Evolutionary conservation across 1,139 yeast genomes (phyloP), one percentile per base, ranked within the genome.

Genomic region (Magnusiomyces paraingens): DNA sequence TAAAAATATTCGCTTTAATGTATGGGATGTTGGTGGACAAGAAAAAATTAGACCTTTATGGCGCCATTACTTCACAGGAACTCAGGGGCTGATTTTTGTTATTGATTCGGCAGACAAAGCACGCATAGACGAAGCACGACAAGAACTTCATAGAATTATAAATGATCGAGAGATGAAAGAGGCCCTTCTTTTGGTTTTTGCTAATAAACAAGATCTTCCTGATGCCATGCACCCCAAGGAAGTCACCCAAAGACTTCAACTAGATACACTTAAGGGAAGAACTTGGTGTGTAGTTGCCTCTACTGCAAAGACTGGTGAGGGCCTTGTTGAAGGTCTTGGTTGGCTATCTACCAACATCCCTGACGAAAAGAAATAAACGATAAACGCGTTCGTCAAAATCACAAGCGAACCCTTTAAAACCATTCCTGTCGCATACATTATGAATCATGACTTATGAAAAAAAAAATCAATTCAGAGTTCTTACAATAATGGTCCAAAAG

Each of bases 11-110:
- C 83, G 87, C 57, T 89, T 90, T 76, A 93, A 93, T 58, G 94
- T 93, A 62, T 91, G 97, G 97, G 97, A 90, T 70, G 94, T 94
- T 56, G 97, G 96, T 72, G 97, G 96, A 68, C 96, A 89, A 72
- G 95, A 88, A 64, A 77, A 95, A 69, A 81, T 88, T 61, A 79
- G 96, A 65, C 95, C 95, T 0, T 75, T 90, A 53, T 90, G 98
- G 97, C 82, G 97, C 70, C 96, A 90, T 68, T 91, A 90, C 71
- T 89, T 86, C 71, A 87, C 96, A 12, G 96, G 96, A 35, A 88
- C 97, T 2, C 87, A 89, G 65, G 96, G 96, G n/a, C 77, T 91
- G 58, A 88, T 91, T 55, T 91, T 87, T 69, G 97, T 91, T 52
- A 86, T 91, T 55, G 98, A 91, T 69, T 81, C 91, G 4, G 80